A percentile compares a stretch with the other conserved stretches of the same genome.
Conservation (phyloP, 768 basidiomycete genomes). For the Rubroboletus satanas region DNA sequence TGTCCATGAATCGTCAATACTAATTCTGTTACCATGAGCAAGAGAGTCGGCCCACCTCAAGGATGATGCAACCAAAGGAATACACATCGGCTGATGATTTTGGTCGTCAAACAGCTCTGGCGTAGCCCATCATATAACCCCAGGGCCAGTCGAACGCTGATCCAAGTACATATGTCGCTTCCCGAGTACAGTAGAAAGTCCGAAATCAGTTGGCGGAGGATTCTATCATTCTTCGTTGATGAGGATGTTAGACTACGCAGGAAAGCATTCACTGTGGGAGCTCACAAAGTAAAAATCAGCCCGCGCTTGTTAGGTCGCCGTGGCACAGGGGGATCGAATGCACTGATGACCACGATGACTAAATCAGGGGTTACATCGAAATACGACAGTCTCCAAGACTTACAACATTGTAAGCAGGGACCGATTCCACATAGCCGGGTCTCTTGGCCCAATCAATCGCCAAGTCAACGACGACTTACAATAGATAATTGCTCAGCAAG, state of each 20-base stretch:
- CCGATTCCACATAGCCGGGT: background rate
- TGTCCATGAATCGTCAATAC: no score
- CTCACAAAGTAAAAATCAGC: background rate
- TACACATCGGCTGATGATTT: slow-evolving; percentile 14
- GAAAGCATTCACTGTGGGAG: background rate
- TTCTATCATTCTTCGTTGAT: slow-evolving; percentile 37
- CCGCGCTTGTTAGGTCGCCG: slow-evolving; percentile 25
- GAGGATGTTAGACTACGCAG: slow-evolving; percentile 21
- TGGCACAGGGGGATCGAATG: slow-evolving; percentile 13
- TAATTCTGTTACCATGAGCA: background rate
- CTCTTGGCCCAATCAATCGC: background rate
- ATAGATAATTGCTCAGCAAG: background rate
- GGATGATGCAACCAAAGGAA: slow-evolving; percentile 24
- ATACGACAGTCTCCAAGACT: background rate
- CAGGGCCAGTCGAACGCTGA: slow-evolving; percentile 24
- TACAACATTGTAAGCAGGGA: slow-evolving; percentile 7
- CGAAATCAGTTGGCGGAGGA: slow-evolving; percentile 23
- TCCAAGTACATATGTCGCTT: slow-evolving; percentile 22
- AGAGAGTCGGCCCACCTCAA: slow-evolving; percentile 2
- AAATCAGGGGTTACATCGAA: background rate
- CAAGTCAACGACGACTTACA: background rate
- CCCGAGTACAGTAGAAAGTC: slow-evolving; percentile 31
- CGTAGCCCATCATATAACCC: slow-evolving; percentile 34
- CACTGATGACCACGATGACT: background rate
- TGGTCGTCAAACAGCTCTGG: slow-evolving; percentile 26